phyloP scores from a whole-genome alignment of 2,329 filamentous ascomycete genomes.

The Penicillium concentricum region DNA sequence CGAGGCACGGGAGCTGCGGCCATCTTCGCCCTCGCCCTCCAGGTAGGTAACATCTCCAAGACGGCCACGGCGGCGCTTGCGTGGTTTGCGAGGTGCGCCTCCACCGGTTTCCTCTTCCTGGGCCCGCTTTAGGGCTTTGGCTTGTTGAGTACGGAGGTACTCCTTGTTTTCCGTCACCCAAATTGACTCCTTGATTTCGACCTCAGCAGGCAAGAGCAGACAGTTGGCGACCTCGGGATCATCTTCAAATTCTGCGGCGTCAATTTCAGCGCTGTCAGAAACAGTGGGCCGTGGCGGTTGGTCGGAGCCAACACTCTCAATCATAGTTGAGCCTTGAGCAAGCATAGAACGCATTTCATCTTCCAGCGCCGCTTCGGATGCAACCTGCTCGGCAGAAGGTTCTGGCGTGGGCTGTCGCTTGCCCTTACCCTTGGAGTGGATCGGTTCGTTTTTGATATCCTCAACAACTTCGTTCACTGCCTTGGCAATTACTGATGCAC shows the following conservation, averaged over 20 bases:
- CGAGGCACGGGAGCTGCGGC: constrained; percentile 64
- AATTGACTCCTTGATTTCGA: constrained; percentile 79
- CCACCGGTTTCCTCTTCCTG: constrained; percentile 52
- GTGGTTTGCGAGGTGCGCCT: constrained; percentile 43
- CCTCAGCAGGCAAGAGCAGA: constrained; percentile 70
- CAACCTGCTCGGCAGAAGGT: constrained; percentile 60
- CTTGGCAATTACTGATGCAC: constrained; percentile 17
- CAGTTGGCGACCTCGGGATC: constrained; percentile 86
- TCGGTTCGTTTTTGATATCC: constrained; percentile 20
- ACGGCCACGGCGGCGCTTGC: constrained; percentile 50
- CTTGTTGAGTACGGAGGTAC: constrained; percentile 82
- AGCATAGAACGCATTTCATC: constrained; percentile 70
- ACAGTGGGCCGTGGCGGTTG: constrained; percentile 47
- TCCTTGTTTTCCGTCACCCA: constrained; percentile 96
- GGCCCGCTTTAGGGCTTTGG: constrained; percentile 75
- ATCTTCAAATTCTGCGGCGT: constrained; percentile 79
- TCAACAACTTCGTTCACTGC: constrained; percentile 23
- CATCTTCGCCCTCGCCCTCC: constrained; percentile 54
- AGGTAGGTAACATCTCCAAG: constrained; percentile 49
- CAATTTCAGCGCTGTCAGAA: constrained; percentile 58
- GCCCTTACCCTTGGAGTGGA: constrained; percentile 26
- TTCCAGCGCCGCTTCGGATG: constrained; percentile 61
- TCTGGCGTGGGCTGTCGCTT: constrained; percentile 45
- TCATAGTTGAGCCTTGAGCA: constrained; percentile 37
- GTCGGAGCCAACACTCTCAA: constrained; percentile 25